phyloP scores from a whole-genome alignment of 1,139 yeast species.

The Geotrichum klebahnii region DNA sequence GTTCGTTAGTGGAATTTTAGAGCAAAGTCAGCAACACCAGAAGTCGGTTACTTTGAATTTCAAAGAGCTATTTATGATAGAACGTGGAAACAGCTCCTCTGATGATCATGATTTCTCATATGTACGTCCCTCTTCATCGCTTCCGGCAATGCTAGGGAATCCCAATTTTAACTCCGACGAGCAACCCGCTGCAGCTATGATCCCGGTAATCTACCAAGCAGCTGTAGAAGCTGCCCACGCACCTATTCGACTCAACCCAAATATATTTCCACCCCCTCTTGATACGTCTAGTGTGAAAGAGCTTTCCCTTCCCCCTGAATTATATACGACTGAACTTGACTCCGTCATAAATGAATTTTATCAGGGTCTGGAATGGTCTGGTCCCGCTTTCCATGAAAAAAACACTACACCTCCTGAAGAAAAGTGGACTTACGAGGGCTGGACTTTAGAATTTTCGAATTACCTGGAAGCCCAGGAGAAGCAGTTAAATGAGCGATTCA shows the following conservation, averaged over 20 bases:
- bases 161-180: neutral
- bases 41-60: neutral
- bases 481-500: neutral
- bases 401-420: conserved; percentile 1
- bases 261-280: conserved; percentile 1
- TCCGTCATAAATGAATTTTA: conserved; percentile 1
- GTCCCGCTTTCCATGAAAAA: neutral
- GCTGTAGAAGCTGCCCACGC: neutral
- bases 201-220: neutral
- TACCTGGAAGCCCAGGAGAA: neutral
- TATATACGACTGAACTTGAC: neutral
- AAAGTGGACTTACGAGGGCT: conserved; percentile 30
- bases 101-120: neutral
- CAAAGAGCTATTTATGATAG: neutral
- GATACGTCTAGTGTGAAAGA: neutral
- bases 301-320: neutral
- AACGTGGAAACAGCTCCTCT: neutral
- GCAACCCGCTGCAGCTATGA: neutral
- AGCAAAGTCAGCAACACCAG: neutral
- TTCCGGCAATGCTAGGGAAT: neutral
- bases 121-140: too few relatives aligned
- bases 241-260: too few relatives aligned
- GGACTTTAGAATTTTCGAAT: conserved; percentile 25
- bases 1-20: conserved; percentile 1
- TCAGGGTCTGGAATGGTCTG: neutral